Evolutionary conservation across 148 eudicot genomes (phyloP).

Genomic region (Rhododendron vialii): DNA sequence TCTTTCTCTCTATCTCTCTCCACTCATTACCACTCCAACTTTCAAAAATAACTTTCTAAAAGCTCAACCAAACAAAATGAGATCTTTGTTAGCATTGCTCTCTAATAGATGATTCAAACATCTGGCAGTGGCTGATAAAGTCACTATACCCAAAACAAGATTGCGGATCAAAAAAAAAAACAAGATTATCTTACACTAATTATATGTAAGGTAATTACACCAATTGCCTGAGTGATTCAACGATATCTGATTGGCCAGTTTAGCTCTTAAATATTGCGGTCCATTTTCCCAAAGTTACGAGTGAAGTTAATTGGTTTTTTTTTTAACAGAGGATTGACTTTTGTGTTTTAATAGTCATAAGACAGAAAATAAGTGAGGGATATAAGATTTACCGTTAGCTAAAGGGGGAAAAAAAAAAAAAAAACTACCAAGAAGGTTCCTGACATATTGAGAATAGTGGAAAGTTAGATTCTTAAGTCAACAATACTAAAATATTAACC

Average conservation of each 20-base stretch:
- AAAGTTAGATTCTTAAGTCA: neutral
- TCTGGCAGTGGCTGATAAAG: neutral
- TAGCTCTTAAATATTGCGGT: neutral
- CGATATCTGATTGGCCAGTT: neutral
- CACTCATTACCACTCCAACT: too few species aligned
- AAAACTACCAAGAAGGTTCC: too few species aligned
- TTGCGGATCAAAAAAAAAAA: too few species aligned
- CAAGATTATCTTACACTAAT: neutral
- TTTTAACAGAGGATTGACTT: too few species aligned
- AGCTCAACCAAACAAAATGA: too few species aligned
- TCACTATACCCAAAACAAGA: neutral
- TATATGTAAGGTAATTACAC: neutral
- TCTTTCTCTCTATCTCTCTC: too few species aligned
- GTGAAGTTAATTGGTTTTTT: neutral
- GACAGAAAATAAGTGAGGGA: too few species aligned
- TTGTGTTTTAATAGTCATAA: too few species aligned
- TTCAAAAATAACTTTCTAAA: too few species aligned
- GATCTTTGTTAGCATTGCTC: too few species aligned
- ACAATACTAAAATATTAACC: neutral
- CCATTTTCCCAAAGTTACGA: neutral
- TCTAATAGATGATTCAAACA: neutral
- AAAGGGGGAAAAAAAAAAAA: too few species aligned
- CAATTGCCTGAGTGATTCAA: neutral
- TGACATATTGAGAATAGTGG: neutral
- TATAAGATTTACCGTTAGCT: too few species aligned